Conservation (phyloP, 805 yeast species). For the Spencermartinsiella europaea region DNA sequence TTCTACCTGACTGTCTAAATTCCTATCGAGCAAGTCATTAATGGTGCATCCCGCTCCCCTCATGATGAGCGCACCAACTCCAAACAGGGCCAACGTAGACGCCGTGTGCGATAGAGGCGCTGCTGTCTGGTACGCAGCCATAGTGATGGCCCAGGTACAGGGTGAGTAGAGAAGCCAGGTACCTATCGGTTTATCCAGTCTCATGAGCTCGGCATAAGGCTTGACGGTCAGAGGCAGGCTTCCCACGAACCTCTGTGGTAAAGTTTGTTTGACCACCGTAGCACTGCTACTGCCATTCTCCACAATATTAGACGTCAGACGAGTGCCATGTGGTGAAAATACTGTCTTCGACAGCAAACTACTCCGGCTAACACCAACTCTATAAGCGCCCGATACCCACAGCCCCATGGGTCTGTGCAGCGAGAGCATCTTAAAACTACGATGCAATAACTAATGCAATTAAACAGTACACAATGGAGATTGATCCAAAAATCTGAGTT, state of each 20-base stretch:
- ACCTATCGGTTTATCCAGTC: constrained; percentile 96
- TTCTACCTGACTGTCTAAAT: constrained; percentile 78
- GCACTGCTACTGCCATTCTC: neutral
- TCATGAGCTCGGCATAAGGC: constrained; percentile 88
- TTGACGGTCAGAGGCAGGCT: constrained; percentile 64
- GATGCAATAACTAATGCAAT: too few species aligned
- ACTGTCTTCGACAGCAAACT: too few species aligned
- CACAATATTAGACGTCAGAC: neutral
- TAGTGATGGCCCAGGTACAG: constrained; percentile 85
- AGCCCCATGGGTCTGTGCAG: neutral
- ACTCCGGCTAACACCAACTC: neutral
- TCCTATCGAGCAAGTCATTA: constrained; percentile 80
- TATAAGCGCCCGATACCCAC: neutral
- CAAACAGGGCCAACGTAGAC: constrained; percentile 62
- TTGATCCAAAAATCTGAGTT: too few species aligned
- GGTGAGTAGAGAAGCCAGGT: constrained; percentile 80
- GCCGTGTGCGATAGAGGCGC: constrained; percentile 65
- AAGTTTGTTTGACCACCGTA: constrained; percentile 18
- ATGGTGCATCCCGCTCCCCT: constrained; percentile 98
- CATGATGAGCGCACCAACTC: constrained; percentile 84
- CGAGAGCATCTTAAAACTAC: too few species aligned
- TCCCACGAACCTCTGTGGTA: constrained; percentile 29
- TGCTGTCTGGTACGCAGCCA: constrained; percentile 67
- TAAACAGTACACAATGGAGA: too few species aligned
- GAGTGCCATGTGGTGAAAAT: neutral